Evolutionary conservation across 768 basidiomycete species (phyloP).

Genomic region (Goffeauzyma gilvescens): DNA sequence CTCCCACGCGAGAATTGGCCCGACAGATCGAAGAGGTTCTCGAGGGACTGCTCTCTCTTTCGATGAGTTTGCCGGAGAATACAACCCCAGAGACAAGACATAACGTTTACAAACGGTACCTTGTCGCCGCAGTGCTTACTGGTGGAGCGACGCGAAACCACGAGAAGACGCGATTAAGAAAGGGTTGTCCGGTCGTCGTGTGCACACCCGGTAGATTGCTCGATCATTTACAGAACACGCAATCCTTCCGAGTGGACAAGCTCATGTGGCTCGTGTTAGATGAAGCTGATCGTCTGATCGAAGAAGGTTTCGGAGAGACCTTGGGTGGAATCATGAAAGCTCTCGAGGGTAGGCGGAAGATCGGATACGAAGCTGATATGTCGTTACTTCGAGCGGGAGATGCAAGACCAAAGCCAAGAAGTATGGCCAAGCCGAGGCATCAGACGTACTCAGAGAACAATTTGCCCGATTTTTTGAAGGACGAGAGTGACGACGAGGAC

Average conservation of each 20-base stretch:
- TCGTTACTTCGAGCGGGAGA: too few relatives aligned
- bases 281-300: slow-evolving; percentile 94
- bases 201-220: slow-evolving; percentile 86
- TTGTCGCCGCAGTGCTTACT: slow-evolving; percentile 77
- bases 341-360: slow-evolving; percentile 58
- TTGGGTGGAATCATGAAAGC: slow-evolving; percentile 74
- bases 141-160: slow-evolving; percentile 88
- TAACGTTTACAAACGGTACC: slow-evolving; percentile 47
- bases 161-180: slow-evolving; percentile 85
- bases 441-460: slow-evolving; percentile 34
- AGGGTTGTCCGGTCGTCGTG: slow-evolving; percentile 86
- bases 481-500: slow-evolving; percentile 11
- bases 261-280: slow-evolving; percentile 91
- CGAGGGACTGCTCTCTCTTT: slow-evolving; percentile 57
- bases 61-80: slow-evolving; percentile 36
- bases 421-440: too few relatives aligned
- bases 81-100: not conserved
- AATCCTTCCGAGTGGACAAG: slow-evolving; percentile 78
- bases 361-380: slow-evolving; percentile 40
- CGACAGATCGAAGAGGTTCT: slow-evolving; percentile 95
- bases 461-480: slow-evolving; percentile 46
- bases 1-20: slow-evolving; percentile 85
- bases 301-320: slow-evolving; percentile 91
- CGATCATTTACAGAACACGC: slow-evolving; percentile 89
- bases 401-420: too few relatives aligned